Evolutionary conservation across 2,329 filamentous ascomycete genomes (phyloP).

Genomic region (Phaeoacremonium minimum): DNA sequence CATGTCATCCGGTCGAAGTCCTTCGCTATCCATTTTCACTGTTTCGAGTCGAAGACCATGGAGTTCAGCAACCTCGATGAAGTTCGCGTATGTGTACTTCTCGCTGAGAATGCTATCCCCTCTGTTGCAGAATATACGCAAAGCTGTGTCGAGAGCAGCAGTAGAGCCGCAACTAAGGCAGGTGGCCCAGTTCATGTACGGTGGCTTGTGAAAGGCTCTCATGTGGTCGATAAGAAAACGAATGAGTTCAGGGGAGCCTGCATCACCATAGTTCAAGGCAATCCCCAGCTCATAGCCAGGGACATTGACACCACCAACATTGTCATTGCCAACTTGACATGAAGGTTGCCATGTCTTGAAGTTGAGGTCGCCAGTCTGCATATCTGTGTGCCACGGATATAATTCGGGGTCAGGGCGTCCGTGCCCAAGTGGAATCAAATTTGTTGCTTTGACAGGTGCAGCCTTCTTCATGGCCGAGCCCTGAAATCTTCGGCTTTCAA

Average conservation of each 20-base stretch:
- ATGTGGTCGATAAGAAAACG: conserved; percentile 73
- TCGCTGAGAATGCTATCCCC: conserved; percentile 69
- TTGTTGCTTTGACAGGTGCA: neutral
- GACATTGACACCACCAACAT: neutral
- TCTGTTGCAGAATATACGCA: conserved; percentile 58
- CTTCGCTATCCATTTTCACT: conserved; percentile 62
- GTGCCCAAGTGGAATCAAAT: neutral
- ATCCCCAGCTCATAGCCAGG: conserved; percentile 27
- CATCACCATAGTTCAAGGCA: conserved; percentile 71
- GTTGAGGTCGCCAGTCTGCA: neutral
- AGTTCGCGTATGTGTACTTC: conserved; percentile 41
- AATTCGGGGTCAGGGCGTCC: neutral
- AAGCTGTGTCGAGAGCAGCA: conserved; percentile 60
- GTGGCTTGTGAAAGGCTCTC: conserved; percentile 68
- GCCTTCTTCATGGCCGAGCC: neutral
- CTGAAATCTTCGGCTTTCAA: neutral
- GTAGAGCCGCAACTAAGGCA: conserved; percentile 65
- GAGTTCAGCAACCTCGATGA: conserved; percentile 60
- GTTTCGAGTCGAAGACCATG: conserved; percentile 58
- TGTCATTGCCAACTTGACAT: neutral
- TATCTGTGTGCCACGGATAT: neutral
- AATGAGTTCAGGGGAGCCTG: conserved; percentile 65
- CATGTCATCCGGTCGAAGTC: conserved; percentile 57
- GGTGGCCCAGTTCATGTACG: conserved; percentile 70
- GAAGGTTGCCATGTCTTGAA: neutral